Evolutionary conservation across 495 filamentous ascomycete species (phyloP).

Genomic region (Trypethelium eluteriae): DNA sequence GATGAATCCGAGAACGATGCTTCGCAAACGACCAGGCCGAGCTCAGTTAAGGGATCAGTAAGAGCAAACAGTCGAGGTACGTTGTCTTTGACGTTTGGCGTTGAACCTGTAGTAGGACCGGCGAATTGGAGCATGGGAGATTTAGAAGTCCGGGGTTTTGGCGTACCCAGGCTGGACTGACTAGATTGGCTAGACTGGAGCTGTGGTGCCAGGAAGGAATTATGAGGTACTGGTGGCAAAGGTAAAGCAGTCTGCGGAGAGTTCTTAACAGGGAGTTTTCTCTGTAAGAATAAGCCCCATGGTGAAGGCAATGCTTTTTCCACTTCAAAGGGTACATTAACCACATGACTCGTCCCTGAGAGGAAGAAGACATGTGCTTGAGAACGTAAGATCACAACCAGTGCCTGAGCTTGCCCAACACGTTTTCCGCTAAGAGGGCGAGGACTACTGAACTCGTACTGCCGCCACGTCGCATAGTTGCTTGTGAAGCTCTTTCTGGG

Average conservation of each 20-base stretch:
- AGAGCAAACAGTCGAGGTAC: slow-evolving; percentile 77
- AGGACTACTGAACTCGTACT: slow-evolving; percentile 8
- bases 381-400: slow-evolving; percentile 86
- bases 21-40: slow-evolving; percentile 60
- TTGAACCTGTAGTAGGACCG: slow-evolving; percentile 13
- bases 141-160: neutral
- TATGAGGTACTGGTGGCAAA: slow-evolving; percentile 52
- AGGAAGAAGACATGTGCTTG: slow-evolving; percentile 92
- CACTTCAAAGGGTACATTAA: slow-evolving; percentile 91
- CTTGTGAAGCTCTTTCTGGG: slow-evolving; percentile 8
- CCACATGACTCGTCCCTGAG: slow-evolving; percentile 77
- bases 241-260: slow-evolving; percentile 5
- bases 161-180: neutral
- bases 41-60: slow-evolving; percentile 77
- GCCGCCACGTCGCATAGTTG: slow-evolving; percentile 2
- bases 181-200: neutral
- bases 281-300: slow-evolving; percentile 73
- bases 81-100: slow-evolving; percentile 35
- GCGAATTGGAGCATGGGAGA: neutral
- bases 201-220: slow-evolving; percentile 69
- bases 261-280: slow-evolving; percentile 47
- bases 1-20: slow-evolving; percentile 17
- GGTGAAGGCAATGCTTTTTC: slow-evolving; percentile 78
- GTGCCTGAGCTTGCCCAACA: slow-evolving; percentile 46
- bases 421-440: slow-evolving; percentile 14